These are phyloP conservation scores for Lipomyces yamanashiensis DNA, from an alignment of 805 yeast species.

Conservation along the genomic window DNA sequence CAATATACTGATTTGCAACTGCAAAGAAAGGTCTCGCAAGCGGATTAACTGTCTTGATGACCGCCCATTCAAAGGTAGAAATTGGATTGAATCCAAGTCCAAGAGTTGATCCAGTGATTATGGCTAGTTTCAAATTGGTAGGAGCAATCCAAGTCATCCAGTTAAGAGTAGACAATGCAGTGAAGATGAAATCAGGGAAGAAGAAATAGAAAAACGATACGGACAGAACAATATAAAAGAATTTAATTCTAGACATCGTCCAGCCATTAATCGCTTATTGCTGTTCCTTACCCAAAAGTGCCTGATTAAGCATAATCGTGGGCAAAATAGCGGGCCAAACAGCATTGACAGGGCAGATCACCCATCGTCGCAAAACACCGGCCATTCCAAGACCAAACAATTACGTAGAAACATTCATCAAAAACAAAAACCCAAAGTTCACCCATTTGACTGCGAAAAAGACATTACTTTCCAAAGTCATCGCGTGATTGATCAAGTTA, in stretches of 20 bases:
- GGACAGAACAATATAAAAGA: conserved; percentile 52
- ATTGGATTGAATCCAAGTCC: conserved; percentile 73
- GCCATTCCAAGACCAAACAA: conserved; percentile 71
- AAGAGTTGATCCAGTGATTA: conserved; percentile 62
- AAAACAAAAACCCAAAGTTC: conserved; percentile 57
- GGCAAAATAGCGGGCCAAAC: conserved; percentile 70
- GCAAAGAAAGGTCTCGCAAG: conserved; percentile 49
- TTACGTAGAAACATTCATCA: conserved; percentile 58
- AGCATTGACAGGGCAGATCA: conserved; percentile 59
- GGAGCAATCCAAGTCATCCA: conserved; percentile 70
- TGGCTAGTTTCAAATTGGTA: conserved; percentile 60
- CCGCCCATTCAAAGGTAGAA: conserved; percentile 68
- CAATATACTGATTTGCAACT: conserved; percentile 49
- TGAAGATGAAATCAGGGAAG: conserved; percentile 65
- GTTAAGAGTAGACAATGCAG: conserved; percentile 60
- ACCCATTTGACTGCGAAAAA: conserved; percentile 47
- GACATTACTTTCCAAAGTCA: conserved; percentile 57
- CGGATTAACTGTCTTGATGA: conserved; percentile 48
- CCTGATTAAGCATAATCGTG: conserved; percentile 49
- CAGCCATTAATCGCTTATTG: conserved; percentile 57
- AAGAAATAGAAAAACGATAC: conserved; percentile 57
- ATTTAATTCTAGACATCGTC: conserved; percentile 57
- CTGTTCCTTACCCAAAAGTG: conserved; percentile 28
- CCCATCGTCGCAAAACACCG: conserved; percentile 62
- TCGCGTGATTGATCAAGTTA: conserved; percentile 53